A percentile compares a stretch with the other conserved stretches of the same genome.
Evolutionary conservation across 768 basidiomycete genomes (phyloP).

Genomic region (Daedaleopsis sinensis): DNA sequence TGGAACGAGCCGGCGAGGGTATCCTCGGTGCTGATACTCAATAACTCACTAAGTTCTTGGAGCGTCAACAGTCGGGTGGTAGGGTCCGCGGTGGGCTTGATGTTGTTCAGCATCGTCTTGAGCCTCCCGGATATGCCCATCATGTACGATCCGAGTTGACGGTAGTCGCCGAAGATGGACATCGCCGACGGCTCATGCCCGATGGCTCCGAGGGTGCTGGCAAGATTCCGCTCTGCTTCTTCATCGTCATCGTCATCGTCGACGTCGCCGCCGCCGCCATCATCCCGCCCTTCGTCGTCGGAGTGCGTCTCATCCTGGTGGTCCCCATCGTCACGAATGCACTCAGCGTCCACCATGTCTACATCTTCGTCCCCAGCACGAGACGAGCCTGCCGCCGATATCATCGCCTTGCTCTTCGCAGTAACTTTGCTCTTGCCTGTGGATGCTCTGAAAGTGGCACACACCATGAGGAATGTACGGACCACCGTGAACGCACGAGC

Average conservation of each 20-base stretch:
- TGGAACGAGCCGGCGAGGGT: slow-evolving; percentile 96
- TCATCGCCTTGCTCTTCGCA: slow-evolving; percentile 39
- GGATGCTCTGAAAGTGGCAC: slow-evolving; percentile 43
- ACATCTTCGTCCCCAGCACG: slow-evolving; percentile 70
- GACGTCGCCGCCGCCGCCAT: slow-evolving; percentile 52
- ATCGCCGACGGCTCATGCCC: slow-evolving; percentile 69
- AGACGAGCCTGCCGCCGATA: slow-evolving; percentile 63
- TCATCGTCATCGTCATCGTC: slow-evolving; percentile 49
- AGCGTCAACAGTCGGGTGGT: slow-evolving; percentile 86
- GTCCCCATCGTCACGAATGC: slow-evolving; percentile 50
- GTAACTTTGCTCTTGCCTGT: slow-evolving; percentile 58
- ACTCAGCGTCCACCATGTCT: slow-evolving; percentile 74
- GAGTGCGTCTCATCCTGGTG: slow-evolving; percentile 48
- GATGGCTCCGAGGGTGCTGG: slow-evolving; percentile 35
- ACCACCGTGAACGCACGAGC: background rate
- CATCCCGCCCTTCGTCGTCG: slow-evolving; percentile 45
- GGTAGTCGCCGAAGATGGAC: slow-evolving; percentile 86
- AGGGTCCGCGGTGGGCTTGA: slow-evolving; percentile 82
- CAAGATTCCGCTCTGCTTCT: slow-evolving; percentile 45
- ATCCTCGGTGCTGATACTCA: slow-evolving; percentile 97
- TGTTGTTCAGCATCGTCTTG: slow-evolving; percentile 88
- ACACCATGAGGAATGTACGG: slow-evolving; percentile 11
- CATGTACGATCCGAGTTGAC: slow-evolving; percentile 92
- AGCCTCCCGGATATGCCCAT: slow-evolving; percentile 84
- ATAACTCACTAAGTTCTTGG: slow-evolving; percentile 92